Conservation (phyloP, 2,329 filamentous ascomycete species). For the Phialocephala subalpina region DNA sequence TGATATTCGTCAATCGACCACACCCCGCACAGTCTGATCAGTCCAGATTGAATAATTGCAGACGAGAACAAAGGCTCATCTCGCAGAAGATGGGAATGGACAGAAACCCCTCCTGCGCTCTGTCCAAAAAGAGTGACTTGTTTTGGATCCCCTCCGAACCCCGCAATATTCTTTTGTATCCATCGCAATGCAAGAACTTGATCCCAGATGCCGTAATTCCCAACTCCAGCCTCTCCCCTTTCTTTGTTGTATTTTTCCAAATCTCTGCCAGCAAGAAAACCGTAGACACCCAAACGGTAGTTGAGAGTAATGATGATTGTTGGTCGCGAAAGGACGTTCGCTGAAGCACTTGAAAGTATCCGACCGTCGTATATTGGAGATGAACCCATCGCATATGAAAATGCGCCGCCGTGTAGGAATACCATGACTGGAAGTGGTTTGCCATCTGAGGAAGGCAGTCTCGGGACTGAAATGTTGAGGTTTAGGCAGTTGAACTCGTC, state of each 20-base stretch:
- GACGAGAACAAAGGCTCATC: too few relatives aligned
- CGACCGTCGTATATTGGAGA: background rate
- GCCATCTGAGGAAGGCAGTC: background rate
- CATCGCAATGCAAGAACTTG: conserved; percentile 62
- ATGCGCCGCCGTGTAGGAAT: background rate
- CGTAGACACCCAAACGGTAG: background rate
- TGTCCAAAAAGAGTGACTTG: background rate
- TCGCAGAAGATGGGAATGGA: too few relatives aligned
- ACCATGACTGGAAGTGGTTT: background rate
- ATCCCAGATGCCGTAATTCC: conserved; percentile 59
- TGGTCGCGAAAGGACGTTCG: background rate
- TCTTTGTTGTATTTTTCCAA: conserved; percentile 19
- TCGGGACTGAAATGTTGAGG: background rate
- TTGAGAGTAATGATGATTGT: background rate
- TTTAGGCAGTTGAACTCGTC: background rate
- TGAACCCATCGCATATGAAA: background rate
- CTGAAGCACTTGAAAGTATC: background rate
- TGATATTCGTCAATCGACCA: too few relatives aligned
- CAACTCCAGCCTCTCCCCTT: conserved; percentile 44
- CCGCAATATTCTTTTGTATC: conserved; percentile 56
- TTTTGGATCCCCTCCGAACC: background rate
- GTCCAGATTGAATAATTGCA: too few relatives aligned
- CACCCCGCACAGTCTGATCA: too few relatives aligned
- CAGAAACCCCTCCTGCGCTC: background rate
- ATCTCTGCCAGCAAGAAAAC: background rate